Evolutionary conservation across 257 asterid genomes (phyloP).

Genomic region (Striga asiatica): DNA sequence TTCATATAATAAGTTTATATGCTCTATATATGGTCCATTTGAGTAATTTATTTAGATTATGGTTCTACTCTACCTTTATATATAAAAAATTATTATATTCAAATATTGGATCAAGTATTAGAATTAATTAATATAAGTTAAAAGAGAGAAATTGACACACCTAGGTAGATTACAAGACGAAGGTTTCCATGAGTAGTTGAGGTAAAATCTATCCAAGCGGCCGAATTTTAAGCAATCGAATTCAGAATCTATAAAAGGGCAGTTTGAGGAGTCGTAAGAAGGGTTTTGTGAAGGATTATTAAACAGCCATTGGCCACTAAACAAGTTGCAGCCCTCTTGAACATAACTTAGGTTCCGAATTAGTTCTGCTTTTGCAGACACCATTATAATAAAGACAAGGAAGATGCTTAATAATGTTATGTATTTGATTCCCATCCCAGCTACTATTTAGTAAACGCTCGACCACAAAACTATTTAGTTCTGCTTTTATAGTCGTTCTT

Average conservation of each 20-base stretch:
- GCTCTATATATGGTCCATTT: too few species aligned
- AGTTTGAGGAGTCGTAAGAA: constrained; percentile 31
- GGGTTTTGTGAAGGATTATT: constrained; percentile 33
- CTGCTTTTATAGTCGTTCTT: too few species aligned
- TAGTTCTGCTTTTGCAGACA: constrained; percentile 15
- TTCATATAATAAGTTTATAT: too few species aligned
- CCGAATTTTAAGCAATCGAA: constrained; percentile 48
- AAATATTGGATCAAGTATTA: too few species aligned
- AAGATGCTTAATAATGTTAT: background rate
- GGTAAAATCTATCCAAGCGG: constrained; percentile 41
- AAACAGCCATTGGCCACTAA: constrained; percentile 40
- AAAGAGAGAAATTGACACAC: constrained; percentile 8
- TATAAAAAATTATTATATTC: too few species aligned
- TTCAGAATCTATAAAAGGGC: constrained; percentile 36
- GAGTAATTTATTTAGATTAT: too few species aligned
- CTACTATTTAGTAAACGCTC: background rate
- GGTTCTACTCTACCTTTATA: too few species aligned
- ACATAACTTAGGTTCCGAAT: constrained; percentile 7
- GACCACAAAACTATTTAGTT: too few species aligned
- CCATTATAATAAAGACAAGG: background rate
- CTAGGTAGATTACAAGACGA: constrained; percentile 34
- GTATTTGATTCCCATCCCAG: constrained; percentile 8
- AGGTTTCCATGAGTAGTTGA: constrained; percentile 47
- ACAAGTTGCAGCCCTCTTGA: constrained; percentile 30
- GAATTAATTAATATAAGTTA: too few species aligned